Evolutionary conservation across 139 green algal species (phyloP).

Genomic region (Raphidocelis subcapitata): DNA sequence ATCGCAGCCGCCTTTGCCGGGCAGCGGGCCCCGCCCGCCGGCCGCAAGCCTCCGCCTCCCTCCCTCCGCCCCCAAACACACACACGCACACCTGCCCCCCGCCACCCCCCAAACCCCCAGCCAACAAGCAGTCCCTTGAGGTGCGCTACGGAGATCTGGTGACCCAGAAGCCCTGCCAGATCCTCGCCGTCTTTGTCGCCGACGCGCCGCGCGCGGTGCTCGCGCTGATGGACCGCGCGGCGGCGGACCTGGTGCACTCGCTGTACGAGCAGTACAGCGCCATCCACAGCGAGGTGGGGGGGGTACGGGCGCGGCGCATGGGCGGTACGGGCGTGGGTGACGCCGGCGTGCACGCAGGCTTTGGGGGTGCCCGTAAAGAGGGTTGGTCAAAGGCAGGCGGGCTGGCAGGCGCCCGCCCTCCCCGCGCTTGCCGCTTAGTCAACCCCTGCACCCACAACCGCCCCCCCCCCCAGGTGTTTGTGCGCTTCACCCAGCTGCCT

Average conservation of each 20-base stretch:
- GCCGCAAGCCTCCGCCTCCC: background rate
- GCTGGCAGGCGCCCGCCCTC: no score
- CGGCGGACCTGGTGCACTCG: constrained; percentile 14
- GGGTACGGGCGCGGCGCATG: no score
- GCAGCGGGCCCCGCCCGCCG: background rate
- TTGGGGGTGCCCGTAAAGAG: no score
- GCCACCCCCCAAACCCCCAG: constrained; percentile 19
- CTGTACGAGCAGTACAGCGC: constrained; percentile 27
- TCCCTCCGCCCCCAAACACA: background rate
- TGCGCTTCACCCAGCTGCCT: constrained; percentile 88
- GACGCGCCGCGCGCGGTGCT: constrained; percentile 82
- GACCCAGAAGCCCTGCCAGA: constrained; percentile 30
- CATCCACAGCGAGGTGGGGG: no score
- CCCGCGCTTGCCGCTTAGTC: no score
- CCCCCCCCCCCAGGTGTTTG: constrained; percentile 78
- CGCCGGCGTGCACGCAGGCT: no score
- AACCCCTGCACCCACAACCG: no score
- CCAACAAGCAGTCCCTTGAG: constrained; percentile 80
- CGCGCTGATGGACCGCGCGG: constrained; percentile 45
- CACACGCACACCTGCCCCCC: background rate
- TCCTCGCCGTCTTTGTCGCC: constrained; percentile 82
- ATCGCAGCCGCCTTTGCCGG: no score
- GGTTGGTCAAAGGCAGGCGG: no score
- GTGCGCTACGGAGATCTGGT: constrained; percentile 87
- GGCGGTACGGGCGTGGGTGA: no score